Evolutionary conservation across 1,284 basidiomycete genomes (phyloP).

Genomic region (Ganoderma multipileum): DNA sequence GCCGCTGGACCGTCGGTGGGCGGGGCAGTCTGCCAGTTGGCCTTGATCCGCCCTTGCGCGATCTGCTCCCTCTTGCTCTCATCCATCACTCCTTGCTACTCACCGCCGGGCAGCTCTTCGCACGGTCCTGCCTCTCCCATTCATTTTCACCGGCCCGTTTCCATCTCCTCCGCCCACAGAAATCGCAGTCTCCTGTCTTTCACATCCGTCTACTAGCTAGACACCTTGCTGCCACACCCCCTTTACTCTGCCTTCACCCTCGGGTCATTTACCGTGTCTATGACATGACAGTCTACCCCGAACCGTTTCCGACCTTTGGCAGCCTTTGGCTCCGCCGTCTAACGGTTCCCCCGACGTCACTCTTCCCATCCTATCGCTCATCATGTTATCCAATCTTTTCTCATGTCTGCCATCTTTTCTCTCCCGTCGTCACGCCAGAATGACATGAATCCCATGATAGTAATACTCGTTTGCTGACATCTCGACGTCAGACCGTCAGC

Average conservation of each 20-base stretch:
- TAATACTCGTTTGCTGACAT: too few species aligned
- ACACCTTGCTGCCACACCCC: too few species aligned
- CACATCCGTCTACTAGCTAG: background rate
- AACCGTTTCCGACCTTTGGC: background rate
- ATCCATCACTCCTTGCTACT: background rate
- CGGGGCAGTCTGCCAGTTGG: background rate
- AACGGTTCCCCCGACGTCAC: background rate
- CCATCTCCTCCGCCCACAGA: background rate
- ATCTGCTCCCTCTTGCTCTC: background rate
- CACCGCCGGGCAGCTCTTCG: background rate
- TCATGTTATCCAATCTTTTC: background rate
- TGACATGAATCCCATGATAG: background rate
- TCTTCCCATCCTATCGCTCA: background rate
- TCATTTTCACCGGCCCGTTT: background rate
- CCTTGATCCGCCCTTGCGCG: background rate
- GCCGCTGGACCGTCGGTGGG: background rate
- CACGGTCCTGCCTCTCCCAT: background rate
- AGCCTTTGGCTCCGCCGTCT: too few species aligned
- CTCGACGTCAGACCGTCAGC: too few species aligned
- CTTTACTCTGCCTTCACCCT: too few species aligned
- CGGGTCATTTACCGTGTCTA: background rate
- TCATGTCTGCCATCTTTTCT: constrained; percentile 4
- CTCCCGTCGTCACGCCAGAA: background rate
- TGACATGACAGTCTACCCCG: background rate
- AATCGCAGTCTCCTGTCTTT: background rate